Percentiles rank a stretch among this genome's conserved stretches.
phyloP scores from a whole-genome alignment of 2,329 filamentous ascomycete genomes.

The Fusarium devonianum region DNA sequence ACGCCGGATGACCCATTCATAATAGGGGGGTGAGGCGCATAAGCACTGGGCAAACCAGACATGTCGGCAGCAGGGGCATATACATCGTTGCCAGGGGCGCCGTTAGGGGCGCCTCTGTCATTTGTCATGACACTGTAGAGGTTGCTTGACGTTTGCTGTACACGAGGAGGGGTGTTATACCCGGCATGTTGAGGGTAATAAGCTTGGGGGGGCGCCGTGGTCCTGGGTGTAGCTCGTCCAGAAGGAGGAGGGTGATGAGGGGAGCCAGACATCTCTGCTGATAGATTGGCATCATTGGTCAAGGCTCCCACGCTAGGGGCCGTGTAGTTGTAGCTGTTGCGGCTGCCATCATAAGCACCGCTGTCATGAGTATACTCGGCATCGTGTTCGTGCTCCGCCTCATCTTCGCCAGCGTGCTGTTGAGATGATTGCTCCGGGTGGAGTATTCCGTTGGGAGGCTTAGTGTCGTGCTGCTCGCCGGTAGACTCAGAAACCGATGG shows the following conservation, averaged over 20 bases:
- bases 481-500: conserved; percentile 64
- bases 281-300: conserved; percentile 78
- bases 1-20: conserved; percentile 66
- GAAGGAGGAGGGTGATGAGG: conserved; percentile 80
- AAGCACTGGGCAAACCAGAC: conserved; percentile 65
- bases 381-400: conserved; percentile 77
- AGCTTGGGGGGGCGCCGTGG: conserved; percentile 71
- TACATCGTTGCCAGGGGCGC: conserved; percentile 70
- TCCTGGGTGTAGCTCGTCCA: conserved; percentile 85
- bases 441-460: conserved; percentile 72
- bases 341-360: conserved; percentile 74
- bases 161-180: conserved; percentile 82
- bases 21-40: conserved; percentile 55
- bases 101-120: conserved; percentile 67
- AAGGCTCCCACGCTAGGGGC: conserved; percentile 71
- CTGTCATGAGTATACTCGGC: conserved; percentile 88
- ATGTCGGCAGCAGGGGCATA: conserved; percentile 74
- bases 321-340: conserved; percentile 80
- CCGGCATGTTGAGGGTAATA: conserved; percentile 75
- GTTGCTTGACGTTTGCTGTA: conserved; percentile 74
- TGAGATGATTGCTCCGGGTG: conserved; percentile 58
- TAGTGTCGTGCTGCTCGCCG: conserved; percentile 68
- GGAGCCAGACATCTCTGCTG: conserved; percentile 83
- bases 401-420: conserved; percentile 67
- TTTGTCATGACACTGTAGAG: conserved; percentile 91